Base-by-base conservation (phyloP, 1,284 basidiomycete species). In the Trametes pubescens region DNA sequence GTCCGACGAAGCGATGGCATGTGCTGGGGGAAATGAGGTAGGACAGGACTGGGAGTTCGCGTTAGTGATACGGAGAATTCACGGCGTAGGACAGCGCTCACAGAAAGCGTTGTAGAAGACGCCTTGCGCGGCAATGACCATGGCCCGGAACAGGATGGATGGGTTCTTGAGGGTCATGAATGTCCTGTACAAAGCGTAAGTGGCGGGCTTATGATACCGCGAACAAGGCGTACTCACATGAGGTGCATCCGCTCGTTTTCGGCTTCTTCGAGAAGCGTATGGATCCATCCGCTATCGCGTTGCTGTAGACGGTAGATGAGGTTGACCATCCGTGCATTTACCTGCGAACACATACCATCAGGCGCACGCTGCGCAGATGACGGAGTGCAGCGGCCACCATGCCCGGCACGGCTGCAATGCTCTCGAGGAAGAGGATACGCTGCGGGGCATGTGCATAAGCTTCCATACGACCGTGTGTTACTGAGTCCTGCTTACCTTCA, bases 181-280 rank as follows among this genome's bases (percentile, higher is more conserved):
- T 0, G 93, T 96, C 86, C 92, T 92, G 54, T 6, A 32, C 61
- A 52, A 26, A 57, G 40, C 44, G 63, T 70, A 61, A 65, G 48
- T 59, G 51, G 69, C 66, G 38, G 63, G 21, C n/a, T 22, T 64
- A 43, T 51, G 22, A 10, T 8, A 5, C 47, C 8, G 60, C 18
- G 21, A 9, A 47, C 2, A 18, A 21, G 13, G 9, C 54, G 48
- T 6, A 71, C 80, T 69, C 68, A 90, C 93, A 96, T 93, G 44
- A 96, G 82, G 77, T 96, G 95, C 94, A 96, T 95, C 56, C 95
- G 83, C 78, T 98, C 96, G 74, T 98, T 98, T 75, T 98, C 96
- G 8, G 95, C 95, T 79, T 98, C 96, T 75, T 96, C 92, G 29
- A 97, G 81, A 44, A 95, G 84, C 4, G 94, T 95, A 65, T 87